Base-by-base conservation (phyloP, 2,329 filamentous ascomycete genomes). In the Daldinia sp. region DNA sequence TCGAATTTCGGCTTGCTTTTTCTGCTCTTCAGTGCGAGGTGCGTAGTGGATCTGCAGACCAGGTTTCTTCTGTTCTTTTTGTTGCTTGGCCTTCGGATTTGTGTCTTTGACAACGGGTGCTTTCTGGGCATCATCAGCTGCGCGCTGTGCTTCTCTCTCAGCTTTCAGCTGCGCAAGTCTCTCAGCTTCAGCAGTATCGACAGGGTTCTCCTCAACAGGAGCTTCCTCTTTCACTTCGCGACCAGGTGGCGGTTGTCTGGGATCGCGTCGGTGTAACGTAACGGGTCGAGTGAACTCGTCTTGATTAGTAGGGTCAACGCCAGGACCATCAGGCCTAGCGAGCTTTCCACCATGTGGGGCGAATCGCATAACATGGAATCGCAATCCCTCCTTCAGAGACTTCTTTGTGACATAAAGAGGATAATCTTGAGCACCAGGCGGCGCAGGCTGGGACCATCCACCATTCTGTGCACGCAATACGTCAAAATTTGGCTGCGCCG, bases 71-170 rank as follows among this genome's bases (percentile, higher is more conserved):
- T 92, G 90, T 77, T 92, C 91, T 74, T 91, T 90, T 68, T 75
- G 70, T 37, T 75, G 72, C 37, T 73, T 80, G 51, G 81, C 81
- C 73, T 87, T 87, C 2, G 82, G 80, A 54, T 82, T 81, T 9
- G 81, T 75, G 9, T 88, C 87, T 66, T 90, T 91, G 28, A 88
- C 85, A 1, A 93, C 91, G 0, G 96, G 96, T 0, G 96, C 96
- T 76, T 99, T 98, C 80, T 97, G 93, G 37, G 96, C 94, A 76
- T 95, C 86, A 73, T 97, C 96, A 41, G 93, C 88, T 18, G 95
- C 94, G 20, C 93, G 90, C 77, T 97, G 92, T 28, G 92, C 93
- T 70, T 97, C 93, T 61, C 93, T 90, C 72, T 97, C 93, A 0
- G 91, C 92, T 78, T 92, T 89, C 23, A 84, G 71, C 73, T 94